Conservation (phyloP, 352 stramenopile genomes). For the Phytophthora pini region DNA sequence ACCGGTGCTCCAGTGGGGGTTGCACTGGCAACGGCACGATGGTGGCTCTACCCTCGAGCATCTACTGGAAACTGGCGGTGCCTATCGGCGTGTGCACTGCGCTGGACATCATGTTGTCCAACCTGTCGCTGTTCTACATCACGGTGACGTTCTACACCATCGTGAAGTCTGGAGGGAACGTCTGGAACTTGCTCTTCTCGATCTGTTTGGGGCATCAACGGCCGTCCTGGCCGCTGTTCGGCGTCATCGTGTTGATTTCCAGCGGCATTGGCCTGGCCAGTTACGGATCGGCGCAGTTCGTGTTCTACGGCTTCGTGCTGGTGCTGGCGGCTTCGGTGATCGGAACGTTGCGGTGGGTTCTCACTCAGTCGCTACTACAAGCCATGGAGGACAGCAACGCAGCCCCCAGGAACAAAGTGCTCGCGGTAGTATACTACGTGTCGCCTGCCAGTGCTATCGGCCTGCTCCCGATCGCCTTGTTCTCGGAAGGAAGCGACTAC, state of each 20-base stretch:
- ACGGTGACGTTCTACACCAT: constrained; percentile 90
- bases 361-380: constrained; percentile 85
- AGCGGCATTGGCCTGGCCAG: constrained; percentile 75
- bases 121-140: constrained; percentile 88
- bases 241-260: constrained; percentile 74
- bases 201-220: constrained; percentile 78
- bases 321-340: constrained; percentile 77
- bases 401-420: constrained; percentile 54
- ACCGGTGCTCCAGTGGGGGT: constrained; percentile 45
- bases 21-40: constrained; percentile 34
- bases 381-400: constrained; percentile 57
- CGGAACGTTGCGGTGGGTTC: constrained; percentile 78
- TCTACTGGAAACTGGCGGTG: constrained; percentile 77
- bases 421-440: constrained; percentile 87
- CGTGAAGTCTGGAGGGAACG: constrained; percentile 78
- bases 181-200: constrained; percentile 89
- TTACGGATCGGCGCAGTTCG: constrained; percentile 81
- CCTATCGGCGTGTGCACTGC: constrained; percentile 82
- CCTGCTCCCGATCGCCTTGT: constrained; percentile 71
- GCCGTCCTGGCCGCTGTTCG: constrained; percentile 53
- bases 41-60: constrained; percentile 33
- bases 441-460: constrained; percentile 74
- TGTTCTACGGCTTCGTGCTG: constrained; percentile 70
- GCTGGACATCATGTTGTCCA: constrained; percentile 87
- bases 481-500: constrained; percentile 57